These are phyloP conservation scores for Lepraria neglecta DNA, from an alignment of 495 filamentous ascomycete species.

Conservation along the genomic window DNA sequence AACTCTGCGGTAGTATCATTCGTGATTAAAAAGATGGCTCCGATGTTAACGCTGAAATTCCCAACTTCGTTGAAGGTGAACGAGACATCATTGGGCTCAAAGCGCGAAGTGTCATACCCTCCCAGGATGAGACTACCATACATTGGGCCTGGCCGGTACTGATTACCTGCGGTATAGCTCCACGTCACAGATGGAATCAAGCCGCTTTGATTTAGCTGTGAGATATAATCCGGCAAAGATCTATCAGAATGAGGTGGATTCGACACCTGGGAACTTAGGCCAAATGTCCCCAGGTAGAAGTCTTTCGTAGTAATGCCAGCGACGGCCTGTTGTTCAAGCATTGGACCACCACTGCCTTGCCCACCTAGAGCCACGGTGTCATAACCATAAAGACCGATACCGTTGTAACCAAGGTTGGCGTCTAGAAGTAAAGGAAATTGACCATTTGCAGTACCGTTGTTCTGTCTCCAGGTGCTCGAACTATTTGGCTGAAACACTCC, in stretches of 20 bases:
- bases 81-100: slow-evolving; percentile 42
- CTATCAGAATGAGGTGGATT: slow-evolving; percentile 41
- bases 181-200: slow-evolving; percentile 46
- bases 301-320: slow-evolving; percentile 41
- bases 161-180: slow-evolving; percentile 51
- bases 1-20: slow-evolving; percentile 23
- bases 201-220: slow-evolving; percentile 40
- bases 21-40: slow-evolving; percentile 43
- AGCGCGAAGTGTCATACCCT: slow-evolving; percentile 51
- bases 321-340: slow-evolving; percentile 43
- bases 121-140: slow-evolving; percentile 49
- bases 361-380: slow-evolving; percentile 44
- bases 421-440: slow-evolving; percentile 36
- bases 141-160: slow-evolving; percentile 45
- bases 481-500: slow-evolving; percentile 40
- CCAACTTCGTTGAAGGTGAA: slow-evolving; percentile 46
- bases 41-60: slow-evolving; percentile 44
- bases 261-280: slow-evolving; percentile 44
- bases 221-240: slow-evolving; percentile 43
- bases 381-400: slow-evolving; percentile 37
- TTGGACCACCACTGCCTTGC: slow-evolving; percentile 35
- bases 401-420: slow-evolving; percentile 39
- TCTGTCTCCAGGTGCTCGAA: slow-evolving; percentile 41
- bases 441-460: slow-evolving; percentile 29
- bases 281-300: slow-evolving; percentile 50